Evolutionary conservation across 23 red algal genomes (phyloP).

Genomic region (Rhodosorus marinus): DNA sequence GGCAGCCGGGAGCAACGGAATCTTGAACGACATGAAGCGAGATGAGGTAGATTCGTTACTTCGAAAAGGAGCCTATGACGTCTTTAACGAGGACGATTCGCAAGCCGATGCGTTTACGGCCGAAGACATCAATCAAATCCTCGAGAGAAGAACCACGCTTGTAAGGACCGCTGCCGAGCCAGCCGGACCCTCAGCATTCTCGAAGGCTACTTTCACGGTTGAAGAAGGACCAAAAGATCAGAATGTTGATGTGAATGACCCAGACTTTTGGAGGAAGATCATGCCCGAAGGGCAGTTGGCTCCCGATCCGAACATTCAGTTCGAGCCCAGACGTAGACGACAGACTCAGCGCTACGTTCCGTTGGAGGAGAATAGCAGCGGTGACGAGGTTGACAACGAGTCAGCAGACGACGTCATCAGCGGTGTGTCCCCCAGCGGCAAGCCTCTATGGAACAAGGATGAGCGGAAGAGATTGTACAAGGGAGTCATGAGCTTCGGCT

Average conservation of each 20-base stretch:
- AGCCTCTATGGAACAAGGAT: constrained; percentile 22
- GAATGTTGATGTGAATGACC: constrained; percentile 13
- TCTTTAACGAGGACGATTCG: constrained; percentile 48
- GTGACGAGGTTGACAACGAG: constrained; percentile 19
- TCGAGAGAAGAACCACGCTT: constrained; percentile 11
- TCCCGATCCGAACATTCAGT: constrained; percentile 1
- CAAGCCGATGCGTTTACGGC: constrained; percentile 41
- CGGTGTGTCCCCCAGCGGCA: constrained; percentile 6
- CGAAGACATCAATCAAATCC: constrained; percentile 35
- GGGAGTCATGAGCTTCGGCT: constrained; percentile 18
- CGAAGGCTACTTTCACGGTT: constrained; percentile 32
- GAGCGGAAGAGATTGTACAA: constrained; percentile 30
- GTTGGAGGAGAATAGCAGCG: constrained; percentile 5
- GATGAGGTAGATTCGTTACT: constrained; percentile 31
- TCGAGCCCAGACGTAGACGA: constrained; percentile 14
- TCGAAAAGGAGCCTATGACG: constrained; percentile 35
- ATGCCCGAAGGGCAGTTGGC: constrained; percentile 12
- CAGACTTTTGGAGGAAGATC: constrained; percentile 46
- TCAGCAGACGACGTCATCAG: constrained; percentile 1
- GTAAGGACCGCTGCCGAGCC: constrained; percentile 7
- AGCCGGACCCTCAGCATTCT: constrained; percentile 27
- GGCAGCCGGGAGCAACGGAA: constrained; percentile 5
- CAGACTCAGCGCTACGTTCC: constrained; percentile 21
- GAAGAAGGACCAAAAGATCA: constrained; percentile 11
- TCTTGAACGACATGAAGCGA: constrained; percentile 10